phyloP scores from a whole-genome alignment of 805 yeast genomes.

The Clavispora asparagi region DNA sequence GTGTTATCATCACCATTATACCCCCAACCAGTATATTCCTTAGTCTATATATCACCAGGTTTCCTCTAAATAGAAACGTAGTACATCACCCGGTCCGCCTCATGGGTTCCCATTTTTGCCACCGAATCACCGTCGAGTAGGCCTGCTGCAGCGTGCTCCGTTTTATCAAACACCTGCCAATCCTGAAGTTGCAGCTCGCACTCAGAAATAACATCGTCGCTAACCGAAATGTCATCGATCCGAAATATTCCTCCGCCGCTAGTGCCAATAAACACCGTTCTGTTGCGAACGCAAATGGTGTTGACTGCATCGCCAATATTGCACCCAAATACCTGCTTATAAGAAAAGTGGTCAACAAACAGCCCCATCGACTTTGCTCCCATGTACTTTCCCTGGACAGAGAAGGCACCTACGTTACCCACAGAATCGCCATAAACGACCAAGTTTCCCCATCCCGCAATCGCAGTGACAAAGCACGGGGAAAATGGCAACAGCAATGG shows the following conservation, averaged over 20 bases:
- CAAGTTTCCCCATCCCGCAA: conserved; percentile 5
- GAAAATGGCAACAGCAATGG: neutral
- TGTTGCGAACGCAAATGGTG: neutral
- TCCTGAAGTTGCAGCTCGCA: neutral
- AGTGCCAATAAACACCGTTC: conserved; percentile 7
- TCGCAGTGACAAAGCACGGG: conserved; percentile 12
- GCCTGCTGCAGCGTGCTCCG: neutral
- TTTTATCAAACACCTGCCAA: neutral
- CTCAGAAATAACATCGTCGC: neutral
- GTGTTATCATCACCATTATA: too few species aligned
- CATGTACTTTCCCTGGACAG: neutral
- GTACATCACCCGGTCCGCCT: neutral
- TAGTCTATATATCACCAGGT: neutral
- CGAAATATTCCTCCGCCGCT: conserved; percentile 8
- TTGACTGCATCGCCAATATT: conserved; percentile 23
- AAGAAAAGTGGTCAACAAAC: neutral
- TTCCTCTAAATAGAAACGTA: neutral
- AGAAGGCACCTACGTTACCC: conserved; percentile 19
- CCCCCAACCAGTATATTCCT: too few species aligned
- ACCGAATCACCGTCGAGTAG: neutral
- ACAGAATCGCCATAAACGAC: conserved; percentile 22
- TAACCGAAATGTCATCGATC: neutral
- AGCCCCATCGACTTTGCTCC: conserved; percentile 4
- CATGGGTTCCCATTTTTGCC: neutral
- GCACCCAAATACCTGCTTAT: conserved; percentile 11